Percentiles rank a stretch among this genome's conserved stretches.
phyloP scores from a whole-genome alignment of 208 protist species.

The Vickermania ingenoplastis region DNA sequence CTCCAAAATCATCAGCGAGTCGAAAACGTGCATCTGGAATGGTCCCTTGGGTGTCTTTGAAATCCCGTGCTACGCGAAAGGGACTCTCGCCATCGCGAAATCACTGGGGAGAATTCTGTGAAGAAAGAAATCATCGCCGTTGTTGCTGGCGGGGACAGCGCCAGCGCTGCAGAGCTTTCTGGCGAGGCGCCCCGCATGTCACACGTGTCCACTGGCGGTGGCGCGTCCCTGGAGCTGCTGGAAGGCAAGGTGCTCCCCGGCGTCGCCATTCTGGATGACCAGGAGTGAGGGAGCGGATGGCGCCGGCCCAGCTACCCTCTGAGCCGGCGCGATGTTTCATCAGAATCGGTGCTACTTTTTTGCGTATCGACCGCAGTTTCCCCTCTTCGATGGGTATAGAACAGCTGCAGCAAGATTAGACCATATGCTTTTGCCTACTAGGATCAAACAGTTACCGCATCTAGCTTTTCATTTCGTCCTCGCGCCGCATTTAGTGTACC shows the following conservation, averaged over 20 bases:
- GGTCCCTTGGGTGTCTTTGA: conserved; percentile 98
- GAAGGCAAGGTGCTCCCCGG: conserved; percentile 94
- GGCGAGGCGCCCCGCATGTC: conserved; percentile 82
- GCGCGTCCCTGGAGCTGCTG: conserved; percentile 97
- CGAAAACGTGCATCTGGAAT: conserved; percentile 96
- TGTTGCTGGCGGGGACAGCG: conserved; percentile 93
- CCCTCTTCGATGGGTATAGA: too few species aligned
- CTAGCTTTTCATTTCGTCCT: too few species aligned
- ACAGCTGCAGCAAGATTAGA: too few species aligned
- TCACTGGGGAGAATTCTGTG: conserved; percentile 59
- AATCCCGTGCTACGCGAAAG: conserved; percentile 92
- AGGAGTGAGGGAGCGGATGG: conserved; percentile 10
- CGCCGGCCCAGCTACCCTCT: background rate
- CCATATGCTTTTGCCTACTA: too few species aligned
- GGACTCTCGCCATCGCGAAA: conserved; percentile 83
- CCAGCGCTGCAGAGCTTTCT: conserved; percentile 79
- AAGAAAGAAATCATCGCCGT: conserved; percentile 62
- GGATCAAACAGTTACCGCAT: too few species aligned
- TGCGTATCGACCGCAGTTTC: too few species aligned
- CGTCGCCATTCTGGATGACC: conserved; percentile 76
- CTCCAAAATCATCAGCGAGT: conserved; percentile 50
- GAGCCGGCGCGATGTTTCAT: too few species aligned
- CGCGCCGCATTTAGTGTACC: too few species aligned
- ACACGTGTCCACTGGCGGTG: conserved; percentile 97
- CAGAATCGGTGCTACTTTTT: too few species aligned